Evolutionary conservation across 2,329 filamentous ascomycete species (phyloP).

Genomic region (Endoconidiophora laricicola): DNA sequence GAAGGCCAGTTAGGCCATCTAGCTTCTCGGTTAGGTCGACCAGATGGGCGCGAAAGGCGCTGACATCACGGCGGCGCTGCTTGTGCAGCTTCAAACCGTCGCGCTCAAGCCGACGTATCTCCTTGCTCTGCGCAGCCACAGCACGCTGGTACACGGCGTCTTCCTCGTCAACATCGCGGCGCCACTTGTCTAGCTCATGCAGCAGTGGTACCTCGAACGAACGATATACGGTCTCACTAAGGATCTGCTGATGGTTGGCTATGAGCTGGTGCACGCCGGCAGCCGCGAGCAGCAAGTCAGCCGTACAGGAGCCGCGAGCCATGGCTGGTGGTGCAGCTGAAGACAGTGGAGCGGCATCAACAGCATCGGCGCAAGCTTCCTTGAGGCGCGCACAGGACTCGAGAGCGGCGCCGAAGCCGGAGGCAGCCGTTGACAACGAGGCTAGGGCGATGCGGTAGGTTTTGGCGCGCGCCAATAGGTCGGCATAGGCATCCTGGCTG

Average conservation of each 20-base stretch:
- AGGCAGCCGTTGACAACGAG: constrained; percentile 42
- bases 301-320: constrained; percentile 37
- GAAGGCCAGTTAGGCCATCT: constrained; percentile 44
- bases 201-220: constrained; percentile 51
- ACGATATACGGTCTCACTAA: constrained; percentile 51
- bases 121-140: constrained; percentile 36
- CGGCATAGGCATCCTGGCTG: constrained; percentile 45
- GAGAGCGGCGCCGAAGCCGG: constrained; percentile 45
- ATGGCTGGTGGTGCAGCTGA: constrained; percentile 25
- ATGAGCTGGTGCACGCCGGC: constrained; percentile 50
- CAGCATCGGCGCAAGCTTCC: constrained; percentile 44
- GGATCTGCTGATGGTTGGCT: constrained; percentile 54
- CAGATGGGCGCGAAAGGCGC: constrained; percentile 43
- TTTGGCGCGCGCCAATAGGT: constrained; percentile 45
- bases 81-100: constrained; percentile 47
- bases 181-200: constrained; percentile 53
- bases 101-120: constrained; percentile 48
- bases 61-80: constrained; percentile 43
- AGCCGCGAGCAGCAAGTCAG: constrained; percentile 43
- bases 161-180: constrained; percentile 45
- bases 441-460: constrained; percentile 46
- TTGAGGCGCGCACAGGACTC: constrained; percentile 53
- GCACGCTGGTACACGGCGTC: constrained; percentile 41
- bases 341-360: constrained; percentile 22
- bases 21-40: constrained; percentile 45